These are phyloP conservation scores for Eimeria sp. DNA, from an alignment of 169 alveolate species.

Conservation along the genomic window DNA sequence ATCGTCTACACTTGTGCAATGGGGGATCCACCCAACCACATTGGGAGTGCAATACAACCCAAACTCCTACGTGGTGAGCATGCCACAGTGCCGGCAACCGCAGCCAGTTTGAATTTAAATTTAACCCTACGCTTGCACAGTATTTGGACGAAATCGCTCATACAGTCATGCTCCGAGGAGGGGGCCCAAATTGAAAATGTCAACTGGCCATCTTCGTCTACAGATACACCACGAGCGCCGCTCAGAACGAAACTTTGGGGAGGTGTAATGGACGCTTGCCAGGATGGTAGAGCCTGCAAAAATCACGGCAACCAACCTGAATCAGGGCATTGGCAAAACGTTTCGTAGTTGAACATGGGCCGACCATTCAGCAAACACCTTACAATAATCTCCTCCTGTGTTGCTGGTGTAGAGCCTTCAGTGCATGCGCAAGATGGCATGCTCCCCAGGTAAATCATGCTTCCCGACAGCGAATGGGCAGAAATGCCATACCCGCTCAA, in stretches of 20 bases:
- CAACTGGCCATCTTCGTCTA: slow-evolving; percentile 18
- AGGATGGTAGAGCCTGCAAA: neutral
- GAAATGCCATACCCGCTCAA: slow-evolving; percentile 28
- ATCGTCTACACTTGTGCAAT: no score
- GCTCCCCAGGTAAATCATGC: slow-evolving; percentile 31
- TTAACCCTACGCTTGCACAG: slow-evolving; percentile 72
- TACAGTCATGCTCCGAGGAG: slow-evolving; percentile 36
- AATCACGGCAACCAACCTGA: neutral
- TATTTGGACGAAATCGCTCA: neutral
- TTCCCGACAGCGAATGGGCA: slow-evolving; percentile 5
- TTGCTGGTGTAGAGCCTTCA: slow-evolving; percentile 67
- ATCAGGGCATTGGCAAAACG: neutral
- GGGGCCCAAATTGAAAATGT: slow-evolving; percentile 54
- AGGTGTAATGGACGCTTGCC: slow-evolving; percentile 35
- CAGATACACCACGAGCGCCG: slow-evolving; percentile 40
- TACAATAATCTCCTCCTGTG: slow-evolving; percentile 46
- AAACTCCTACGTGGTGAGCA: neutral
- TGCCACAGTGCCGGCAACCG: neutral
- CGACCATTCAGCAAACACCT: neutral
- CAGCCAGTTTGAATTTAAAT: neutral
- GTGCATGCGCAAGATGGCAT: slow-evolving; percentile 56
- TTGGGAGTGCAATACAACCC: no score
- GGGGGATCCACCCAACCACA: no score
- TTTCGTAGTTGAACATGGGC: neutral
- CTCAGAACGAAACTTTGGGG: slow-evolving; percentile 33